Evolutionary conservation across 1,139 yeast species (phyloP).

Genomic region (Candida sojae): DNA sequence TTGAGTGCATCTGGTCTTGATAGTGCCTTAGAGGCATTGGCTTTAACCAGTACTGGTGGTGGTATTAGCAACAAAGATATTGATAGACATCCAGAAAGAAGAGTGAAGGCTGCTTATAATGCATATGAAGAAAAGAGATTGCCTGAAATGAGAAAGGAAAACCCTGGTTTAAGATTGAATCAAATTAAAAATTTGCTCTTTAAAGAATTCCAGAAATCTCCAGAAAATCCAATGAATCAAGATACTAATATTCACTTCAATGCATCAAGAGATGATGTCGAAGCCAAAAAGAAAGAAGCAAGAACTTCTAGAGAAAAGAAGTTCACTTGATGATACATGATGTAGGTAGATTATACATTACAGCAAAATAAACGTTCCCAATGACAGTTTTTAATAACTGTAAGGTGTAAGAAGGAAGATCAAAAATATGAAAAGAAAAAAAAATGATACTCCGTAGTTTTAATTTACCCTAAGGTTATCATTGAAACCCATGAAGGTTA

Average conservation of each 20-base stretch:
- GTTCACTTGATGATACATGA: constrained; percentile 21
- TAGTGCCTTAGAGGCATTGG: constrained; percentile 75
- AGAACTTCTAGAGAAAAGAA: constrained; percentile 49
- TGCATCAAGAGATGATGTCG: constrained; percentile 60
- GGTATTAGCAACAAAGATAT: constrained; percentile 63
- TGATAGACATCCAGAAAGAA: constrained; percentile 87
- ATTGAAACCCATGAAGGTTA: too few relatives aligned
- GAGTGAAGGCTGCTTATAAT: constrained; percentile 79
- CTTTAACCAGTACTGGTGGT: constrained; percentile 57
- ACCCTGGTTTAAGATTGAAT: constrained; percentile 78
- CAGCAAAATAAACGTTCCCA: neutral
- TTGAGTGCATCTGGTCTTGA: constrained; percentile 77
- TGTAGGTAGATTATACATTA: neutral
- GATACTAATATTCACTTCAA: constrained; percentile 63
- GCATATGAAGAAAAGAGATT: constrained; percentile 73
- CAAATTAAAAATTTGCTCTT: constrained; percentile 73
- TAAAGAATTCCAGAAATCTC: constrained; percentile 81
- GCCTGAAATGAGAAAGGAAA: constrained; percentile 73
- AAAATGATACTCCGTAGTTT: too few relatives aligned
- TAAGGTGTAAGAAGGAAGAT: too few relatives aligned
- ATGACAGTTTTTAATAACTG: too few relatives aligned
- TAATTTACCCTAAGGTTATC: too few relatives aligned
- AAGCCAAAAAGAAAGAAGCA: constrained; percentile 49
- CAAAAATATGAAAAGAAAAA: too few relatives aligned
- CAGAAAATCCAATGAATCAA: constrained; percentile 86